phyloP scores from a whole-genome alignment of 306 rosid species.

The Astragalus membranaceus region DNA sequence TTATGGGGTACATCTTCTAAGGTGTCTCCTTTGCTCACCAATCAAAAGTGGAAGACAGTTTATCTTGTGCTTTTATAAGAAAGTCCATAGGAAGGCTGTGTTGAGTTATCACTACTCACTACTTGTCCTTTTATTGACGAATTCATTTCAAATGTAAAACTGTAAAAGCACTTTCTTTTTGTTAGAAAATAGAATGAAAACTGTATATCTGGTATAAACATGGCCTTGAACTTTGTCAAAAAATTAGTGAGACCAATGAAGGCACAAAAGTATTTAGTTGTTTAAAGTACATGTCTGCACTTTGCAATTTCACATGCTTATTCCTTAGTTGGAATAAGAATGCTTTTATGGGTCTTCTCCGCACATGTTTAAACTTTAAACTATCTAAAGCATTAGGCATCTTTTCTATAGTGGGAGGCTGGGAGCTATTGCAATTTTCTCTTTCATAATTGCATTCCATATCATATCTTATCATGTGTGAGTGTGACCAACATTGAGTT shows the following conservation, averaged over 20 bases:
- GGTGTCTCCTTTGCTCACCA: neutral
- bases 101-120: neutral
- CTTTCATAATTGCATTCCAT: neutral
- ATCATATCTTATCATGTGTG: neutral
- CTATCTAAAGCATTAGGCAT: neutral
- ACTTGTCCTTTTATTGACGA: neutral
- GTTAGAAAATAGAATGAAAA: neutral
- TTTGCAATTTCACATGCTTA: neutral
- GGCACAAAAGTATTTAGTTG: neutral
- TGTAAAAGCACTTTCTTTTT: neutral
- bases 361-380: neutral
- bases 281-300: constrained; percentile 1
- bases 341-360: neutral
- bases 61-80: neutral
- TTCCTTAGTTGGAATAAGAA: neutral
- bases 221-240: neutral
- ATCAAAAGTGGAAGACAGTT: neutral
- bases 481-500: too few relatives aligned
- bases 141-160: neutral
- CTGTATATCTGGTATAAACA: neutral
- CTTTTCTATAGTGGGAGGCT: neutral
- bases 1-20: neutral
- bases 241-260: neutral
- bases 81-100: neutral
- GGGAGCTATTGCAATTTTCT: neutral